These are phyloP conservation scores for Monosporozyma unispora DNA, from an alignment of 805 yeast genomes.

Conservation along the genomic window DNA sequence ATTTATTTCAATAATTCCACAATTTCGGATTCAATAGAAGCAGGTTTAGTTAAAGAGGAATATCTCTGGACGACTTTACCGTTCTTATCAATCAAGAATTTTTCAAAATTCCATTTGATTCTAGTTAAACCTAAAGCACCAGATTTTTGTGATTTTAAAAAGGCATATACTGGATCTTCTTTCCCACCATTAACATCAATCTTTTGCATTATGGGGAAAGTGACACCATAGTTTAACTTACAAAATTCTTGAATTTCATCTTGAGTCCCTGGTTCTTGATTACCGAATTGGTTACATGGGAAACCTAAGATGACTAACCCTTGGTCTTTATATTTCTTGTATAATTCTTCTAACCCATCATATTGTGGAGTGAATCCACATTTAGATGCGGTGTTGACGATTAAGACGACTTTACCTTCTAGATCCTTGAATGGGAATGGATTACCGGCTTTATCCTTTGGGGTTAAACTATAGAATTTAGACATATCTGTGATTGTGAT, in stretches of 20 bases:
- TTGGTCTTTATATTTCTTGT: slow-evolving; percentile 51
- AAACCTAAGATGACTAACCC: slow-evolving; percentile 70
- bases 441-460: slow-evolving; percentile 50
- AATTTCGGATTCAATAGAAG: slow-evolving; percentile 46
- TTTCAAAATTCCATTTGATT: slow-evolving; percentile 75
- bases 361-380: slow-evolving; percentile 76
- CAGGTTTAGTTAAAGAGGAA: slow-evolving; percentile 63
- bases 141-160: slow-evolving; percentile 55
- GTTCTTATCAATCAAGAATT: slow-evolving; percentile 46
- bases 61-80: slow-evolving; percentile 54
- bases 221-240: slow-evolving; percentile 73
- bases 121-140: slow-evolving; percentile 59
- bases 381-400: slow-evolving; percentile 85
- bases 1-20: slow-evolving; percentile 40
- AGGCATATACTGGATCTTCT: slow-evolving; percentile 73
- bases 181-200: slow-evolving; percentile 80
- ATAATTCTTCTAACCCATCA: slow-evolving; percentile 56
- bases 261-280: slow-evolving; percentile 64
- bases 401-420: slow-evolving; percentile 69
- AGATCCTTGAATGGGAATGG: slow-evolving; percentile 51
- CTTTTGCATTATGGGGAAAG: slow-evolving; percentile 82
- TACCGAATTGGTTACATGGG: slow-evolving; percentile 87
- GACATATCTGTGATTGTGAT: slow-evolving; percentile 19
- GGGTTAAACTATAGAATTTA: slow-evolving; percentile 54
- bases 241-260: slow-evolving; percentile 70